Base-by-base conservation (phyloP, 306 rosid genomes). In the Glycine tomentella region DNA sequence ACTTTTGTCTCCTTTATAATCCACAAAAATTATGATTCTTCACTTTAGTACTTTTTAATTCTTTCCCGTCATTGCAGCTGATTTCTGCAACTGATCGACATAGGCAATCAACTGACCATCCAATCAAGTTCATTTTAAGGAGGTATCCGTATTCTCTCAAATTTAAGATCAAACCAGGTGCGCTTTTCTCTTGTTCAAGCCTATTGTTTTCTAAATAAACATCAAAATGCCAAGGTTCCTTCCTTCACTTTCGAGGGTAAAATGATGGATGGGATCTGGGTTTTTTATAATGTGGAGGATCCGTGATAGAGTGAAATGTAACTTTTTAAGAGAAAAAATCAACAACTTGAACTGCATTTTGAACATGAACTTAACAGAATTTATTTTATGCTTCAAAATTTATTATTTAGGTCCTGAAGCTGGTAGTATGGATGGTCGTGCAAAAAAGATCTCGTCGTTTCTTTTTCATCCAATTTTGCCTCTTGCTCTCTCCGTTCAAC, bases 91-190 rank as follows among this genome's bases (percentile, higher is more conserved):
- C 89, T 1, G 98, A 93, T 75, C 91, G 96, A 87, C 99, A 91
- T 84, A 88, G 94, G 82, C 99, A 90, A 72, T 90, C 99, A 51
- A 88, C 98, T 14, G 99, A 95, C 55, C 96, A 95, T 87, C 98
- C 97, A 68, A 93, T 95, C 84, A 95, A 91, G 90, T 95, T 95
- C 90, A 91, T 93, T 79, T 84, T 91, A 79, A 91, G 99, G 86
- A 92, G 92, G 80, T 86, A 49, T 62, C 99, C 97, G 6, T 50
- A 80, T 82, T 79, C 93, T 34, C 97, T 91, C 86, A 90, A 88
- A 82, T 95, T 95, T 89, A 95, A 95, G 90, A 93, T 95, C 74
- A 93, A 93, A 86, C 91, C 98, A 88, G 98, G 99, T 95, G 82
- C 52, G 58, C 14, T 40, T 85, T 85, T 80, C 44, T 50, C 81